Base-by-base conservation (phyloP, 148 eudicot species). In the Chenopodium suecicum region DNA sequence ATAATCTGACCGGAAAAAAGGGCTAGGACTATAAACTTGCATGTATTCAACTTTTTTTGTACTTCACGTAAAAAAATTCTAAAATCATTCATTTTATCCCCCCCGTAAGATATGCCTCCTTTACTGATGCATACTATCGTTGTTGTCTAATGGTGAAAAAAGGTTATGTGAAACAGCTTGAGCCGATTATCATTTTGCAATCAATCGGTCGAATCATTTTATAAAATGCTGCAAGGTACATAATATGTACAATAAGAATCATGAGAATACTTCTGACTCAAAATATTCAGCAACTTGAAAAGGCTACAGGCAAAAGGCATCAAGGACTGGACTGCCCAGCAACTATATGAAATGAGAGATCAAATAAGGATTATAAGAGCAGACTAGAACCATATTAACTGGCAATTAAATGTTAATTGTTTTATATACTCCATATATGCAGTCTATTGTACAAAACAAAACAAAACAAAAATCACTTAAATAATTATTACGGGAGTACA, bases 221-320 rank as follows among this genome's bases (percentile, higher is more conserved):
- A 63, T 5, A 65, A 9, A 9, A 65, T 25, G 32, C 14, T 25
- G 17, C 62, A 17, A 56, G 44, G 44, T 37, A 37, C 44, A 37
- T 37, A 37, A 37, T 0, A 37, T 37, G 44, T 17, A 31, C 37
- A 41, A 47, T n/a, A 69, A 62, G 22, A 60, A 9, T 48, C 41
- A 37, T 37, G 41, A 37, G 74, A 47, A 32, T 32, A 9, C 62
- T 79, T 71, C n/a, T 20, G 27, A 41, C 4, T 32, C 23, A 8
- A 8, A 78, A 22, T 12, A 79, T 34, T 5, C 46, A 79, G 48
- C 48, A 83, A 22, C 69, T 69, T 29, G 27, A 27, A 79, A 44
- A 74, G 75, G 20, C 9, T 67, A 67, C 2, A 67, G 10, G 65
- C 13, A 78, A 41, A 65, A 64, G 58, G 56, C 4, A 16, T 17